Percentiles rank a stretch among this genome's conserved stretches.
These are phyloP conservation scores for Skeletonema menzelii DNA, from an alignment of 108 stramenopile genomes.

Conservation along the genomic window DNA sequence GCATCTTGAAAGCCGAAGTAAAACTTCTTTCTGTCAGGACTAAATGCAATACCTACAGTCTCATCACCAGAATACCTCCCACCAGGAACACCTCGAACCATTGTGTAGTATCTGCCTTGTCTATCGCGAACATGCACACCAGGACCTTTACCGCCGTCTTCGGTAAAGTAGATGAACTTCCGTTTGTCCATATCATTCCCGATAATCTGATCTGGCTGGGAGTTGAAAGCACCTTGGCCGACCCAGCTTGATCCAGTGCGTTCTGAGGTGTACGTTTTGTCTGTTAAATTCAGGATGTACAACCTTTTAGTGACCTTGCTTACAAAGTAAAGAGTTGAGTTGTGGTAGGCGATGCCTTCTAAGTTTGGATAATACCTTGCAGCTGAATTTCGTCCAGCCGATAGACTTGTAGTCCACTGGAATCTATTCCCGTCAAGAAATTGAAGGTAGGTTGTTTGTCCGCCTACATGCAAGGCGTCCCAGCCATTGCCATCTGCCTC, in stretches of 20 bases:
- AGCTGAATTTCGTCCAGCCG: slow-evolving; percentile 11
- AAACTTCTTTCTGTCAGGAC: slow-evolving; percentile 9
- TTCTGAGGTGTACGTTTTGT: slow-evolving; percentile 25
- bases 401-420: slow-evolving; percentile 8
- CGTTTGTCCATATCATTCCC: not conserved
- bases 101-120: not conserved
- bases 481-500: slow-evolving; percentile 1
- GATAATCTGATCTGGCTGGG: slow-evolving; percentile 27
- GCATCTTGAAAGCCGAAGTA: slow-evolving; percentile 4
- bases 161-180: not conserved
- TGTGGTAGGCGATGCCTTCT: slow-evolving; percentile 54
- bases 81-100: not conserved
- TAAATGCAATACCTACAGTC: slow-evolving; percentile 8
- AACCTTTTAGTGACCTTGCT: slow-evolving; percentile 34
- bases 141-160: not conserved
- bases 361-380: slow-evolving; percentile 4
- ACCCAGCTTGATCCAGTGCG: slow-evolving; percentile 20
- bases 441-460: not conserved
- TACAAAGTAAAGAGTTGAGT: slow-evolving; percentile 42
- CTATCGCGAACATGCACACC: not conserved
- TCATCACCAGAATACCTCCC: not conserved
- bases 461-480: slow-evolving; percentile 2
- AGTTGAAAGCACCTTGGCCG: slow-evolving; percentile 49
- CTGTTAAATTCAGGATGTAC: slow-evolving; percentile 48
- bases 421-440: not conserved